A percentile compares a stretch with the other conserved stretches of the same genome.
phyloP scores from a whole-genome alignment of 495 filamentous ascomycete genomes.

The Hyaloscypha finlandica region DNA sequence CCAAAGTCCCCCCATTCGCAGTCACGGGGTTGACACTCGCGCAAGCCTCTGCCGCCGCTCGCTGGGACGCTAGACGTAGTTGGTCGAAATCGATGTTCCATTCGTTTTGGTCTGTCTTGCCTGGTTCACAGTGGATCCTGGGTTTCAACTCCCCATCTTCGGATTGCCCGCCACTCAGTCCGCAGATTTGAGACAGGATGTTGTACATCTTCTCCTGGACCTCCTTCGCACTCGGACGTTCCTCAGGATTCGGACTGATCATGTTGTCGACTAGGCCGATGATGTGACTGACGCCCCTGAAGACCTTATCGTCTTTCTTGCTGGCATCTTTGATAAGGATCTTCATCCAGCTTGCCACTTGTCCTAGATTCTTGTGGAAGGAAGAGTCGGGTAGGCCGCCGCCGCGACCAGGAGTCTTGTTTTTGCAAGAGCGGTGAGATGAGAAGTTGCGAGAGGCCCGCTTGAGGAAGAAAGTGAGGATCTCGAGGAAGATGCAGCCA shows the following conservation, averaged over 20 bases:
- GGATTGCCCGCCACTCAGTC: constrained; percentile 10
- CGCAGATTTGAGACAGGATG: constrained; percentile 46
- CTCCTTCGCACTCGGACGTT: constrained; percentile 46
- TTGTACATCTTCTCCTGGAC: constrained; percentile 46
- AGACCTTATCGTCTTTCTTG: constrained; percentile 61
- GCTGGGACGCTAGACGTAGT: constrained; percentile 25
- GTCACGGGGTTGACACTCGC: constrained; percentile 26
- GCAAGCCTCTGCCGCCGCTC: constrained; percentile 30
- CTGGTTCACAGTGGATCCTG: constrained; percentile 26
- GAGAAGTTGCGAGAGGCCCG: constrained; percentile 69
- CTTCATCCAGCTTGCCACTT: constrained; percentile 78
- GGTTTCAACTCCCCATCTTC: neutral
- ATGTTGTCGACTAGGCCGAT: constrained; percentile 48
- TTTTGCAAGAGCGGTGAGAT: constrained; percentile 70
- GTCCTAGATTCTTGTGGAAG: constrained; percentile 79
- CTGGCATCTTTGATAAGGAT: constrained; percentile 65
- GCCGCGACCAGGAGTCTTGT: constrained; percentile 64
- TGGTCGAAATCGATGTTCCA: constrained; percentile 29
- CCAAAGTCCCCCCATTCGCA: constrained; percentile 19
- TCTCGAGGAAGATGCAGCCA: constrained; percentile 68
- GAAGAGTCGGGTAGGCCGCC: constrained; percentile 74
- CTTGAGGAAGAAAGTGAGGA: constrained; percentile 72
- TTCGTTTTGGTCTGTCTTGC: neutral
- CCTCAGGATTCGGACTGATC: constrained; percentile 45
- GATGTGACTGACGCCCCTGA: constrained; percentile 49